phyloP scores from a whole-genome alignment of 768 basidiomycete genomes.

The Pholiota molesta region DNA sequence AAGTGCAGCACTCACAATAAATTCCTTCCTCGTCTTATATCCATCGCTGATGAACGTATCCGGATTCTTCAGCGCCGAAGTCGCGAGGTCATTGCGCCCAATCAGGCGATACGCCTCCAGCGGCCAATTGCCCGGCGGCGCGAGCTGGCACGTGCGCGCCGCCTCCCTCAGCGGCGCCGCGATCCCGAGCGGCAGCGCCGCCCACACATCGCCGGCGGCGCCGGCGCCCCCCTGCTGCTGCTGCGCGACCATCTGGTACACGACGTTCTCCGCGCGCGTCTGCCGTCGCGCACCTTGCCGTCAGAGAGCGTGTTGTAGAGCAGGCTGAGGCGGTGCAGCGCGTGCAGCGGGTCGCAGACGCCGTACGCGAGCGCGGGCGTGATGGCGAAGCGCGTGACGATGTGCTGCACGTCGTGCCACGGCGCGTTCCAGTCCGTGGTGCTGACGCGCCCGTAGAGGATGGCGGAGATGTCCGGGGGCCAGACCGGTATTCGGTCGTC shows the following conservation, averaged over 20 bases:
- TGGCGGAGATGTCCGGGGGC: constrained; percentile 77
- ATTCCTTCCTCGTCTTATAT: constrained; percentile 60
- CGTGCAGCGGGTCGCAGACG: constrained; percentile 56
- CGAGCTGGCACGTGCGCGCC: constrained; percentile 78
- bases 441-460: constrained; percentile 61
- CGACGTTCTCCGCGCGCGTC: constrained; percentile 68
- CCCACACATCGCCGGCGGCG: constrained; percentile 59
- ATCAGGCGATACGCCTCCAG: constrained; percentile 68
- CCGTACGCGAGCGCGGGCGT: constrained; percentile 65
- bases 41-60: constrained; percentile 53
- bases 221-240: constrained; percentile 42
- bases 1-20: constrained; percentile 45
- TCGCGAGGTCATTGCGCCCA: constrained; percentile 75
- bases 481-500: constrained; percentile 75
- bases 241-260: constrained; percentile 55
- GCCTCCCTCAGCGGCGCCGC: constrained; percentile 84
- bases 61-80: constrained; percentile 52
- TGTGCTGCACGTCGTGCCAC: constrained; percentile 48
- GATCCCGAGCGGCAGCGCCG: constrained; percentile 67
- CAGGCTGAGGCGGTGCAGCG: constrained; percentile 54
- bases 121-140: constrained; percentile 77
- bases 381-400: constrained; percentile 51
- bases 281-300: constrained; percentile 50
- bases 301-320: constrained; percentile 67
- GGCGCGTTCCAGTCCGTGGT: constrained; percentile 73